Evolutionary conservation across 306 rosid species (phyloP), one percentile per base, ranked within the genome.

Genomic region (Ziziphus jujuba): DNA sequence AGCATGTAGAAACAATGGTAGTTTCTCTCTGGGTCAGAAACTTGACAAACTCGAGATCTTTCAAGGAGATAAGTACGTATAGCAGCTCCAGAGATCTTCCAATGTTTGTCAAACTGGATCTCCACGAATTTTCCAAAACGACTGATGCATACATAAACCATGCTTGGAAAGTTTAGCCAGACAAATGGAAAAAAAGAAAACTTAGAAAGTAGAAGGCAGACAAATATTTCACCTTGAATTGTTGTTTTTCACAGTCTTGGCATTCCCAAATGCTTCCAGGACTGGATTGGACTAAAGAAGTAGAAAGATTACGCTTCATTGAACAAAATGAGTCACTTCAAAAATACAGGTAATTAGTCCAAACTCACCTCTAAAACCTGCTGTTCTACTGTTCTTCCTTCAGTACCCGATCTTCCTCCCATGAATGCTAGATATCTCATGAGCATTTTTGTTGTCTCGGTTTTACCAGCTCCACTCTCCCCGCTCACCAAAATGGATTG

Each of bases 1-100:
- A 90, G 87, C 95, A 90, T 87, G 91, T 90, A 90, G 79, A 90
- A 90, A 76, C 97, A 90, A 77, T 90, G 97, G 72, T 90, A 90
- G 82, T 87, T 90, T 72, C 97, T 90, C 81, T 90, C 97, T 1
- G 97, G 97, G 16, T 90, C 95, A 1, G 97, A 90, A 24, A 66
- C 87, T 77, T 90, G 97, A 81, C 95, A 90, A 65, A 90, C 97
- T 23, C 97, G 84, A 10, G 97, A 90, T 57, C 97, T 81, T 84
- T 90, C 97, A 0, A 90, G 97, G 68, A 90, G 95, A 73, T 90
- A 90, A 10, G 97, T 90, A 7, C 97, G 95, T 57, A 90, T 85
- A 38, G 97, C 97, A 66, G 97, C 97, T 56, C 97, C 97, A 6
- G 97, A 90, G 56, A 87, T 90, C 82, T 87, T 90, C 59, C 91